phyloP scores from a whole-genome alignment of 2,329 filamentous ascomycete species.

The Truncatella angustata region DNA sequence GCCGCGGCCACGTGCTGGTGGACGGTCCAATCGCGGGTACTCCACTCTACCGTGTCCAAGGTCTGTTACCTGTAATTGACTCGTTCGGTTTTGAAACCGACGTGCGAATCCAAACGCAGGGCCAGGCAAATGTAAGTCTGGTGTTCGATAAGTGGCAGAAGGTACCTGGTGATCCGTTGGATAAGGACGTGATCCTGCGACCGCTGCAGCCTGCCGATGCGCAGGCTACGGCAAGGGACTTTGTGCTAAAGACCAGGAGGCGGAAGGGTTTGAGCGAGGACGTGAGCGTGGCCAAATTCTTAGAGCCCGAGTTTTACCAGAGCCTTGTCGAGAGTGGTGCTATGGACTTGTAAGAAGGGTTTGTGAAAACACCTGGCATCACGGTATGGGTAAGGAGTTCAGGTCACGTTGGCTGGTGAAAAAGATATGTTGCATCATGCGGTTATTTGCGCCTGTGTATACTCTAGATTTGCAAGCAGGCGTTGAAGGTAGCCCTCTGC shows the following conservation, averaged over 20 bases:
- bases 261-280: slow-evolving; percentile 95
- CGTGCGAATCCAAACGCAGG: slow-evolving; percentile 91
- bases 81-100: slow-evolving; percentile 98
- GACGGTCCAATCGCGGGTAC: slow-evolving; percentile 94
- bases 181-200: slow-evolving; percentile 77
- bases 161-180: slow-evolving; percentile 91
- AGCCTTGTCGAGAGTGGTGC: slow-evolving; percentile 86
- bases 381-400: not conserved
- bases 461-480: not conserved
- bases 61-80: slow-evolving; percentile 93
- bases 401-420: not conserved
- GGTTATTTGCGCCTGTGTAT: not conserved
- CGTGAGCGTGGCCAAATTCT: slow-evolving; percentile 91
- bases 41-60: slow-evolving; percentile 86
- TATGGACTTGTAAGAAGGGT: slow-evolving; percentile 44
- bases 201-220: slow-evolving; percentile 85
- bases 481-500: not conserved
- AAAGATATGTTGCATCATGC: not conserved
- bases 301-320: slow-evolving; percentile 91
- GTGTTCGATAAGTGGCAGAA: slow-evolving; percentile 97
- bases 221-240: slow-evolving; percentile 89
- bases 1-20: slow-evolving; percentile 89
- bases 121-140: slow-evolving; percentile 83
- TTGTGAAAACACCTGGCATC: not conserved
- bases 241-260: slow-evolving; percentile 91